A percentile compares a stretch with the other conserved stretches of the same genome.
Conservation (phyloP, 2,329 filamentous ascomycete genomes). For the Alternaria panax region DNA sequence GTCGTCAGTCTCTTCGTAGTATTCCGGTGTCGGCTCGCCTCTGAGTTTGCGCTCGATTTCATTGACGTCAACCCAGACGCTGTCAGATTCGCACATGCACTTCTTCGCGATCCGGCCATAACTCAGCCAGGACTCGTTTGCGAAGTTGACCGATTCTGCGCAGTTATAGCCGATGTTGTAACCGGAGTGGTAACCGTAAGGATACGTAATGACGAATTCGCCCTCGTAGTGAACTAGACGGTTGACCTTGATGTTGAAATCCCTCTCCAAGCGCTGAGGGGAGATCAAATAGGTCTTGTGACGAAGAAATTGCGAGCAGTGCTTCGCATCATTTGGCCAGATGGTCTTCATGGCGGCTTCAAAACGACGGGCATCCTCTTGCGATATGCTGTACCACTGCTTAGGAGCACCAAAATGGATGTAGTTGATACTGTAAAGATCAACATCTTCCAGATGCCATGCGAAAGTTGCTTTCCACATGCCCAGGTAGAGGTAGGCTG, state of each 20-base stretch:
- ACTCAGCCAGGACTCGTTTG: conserved; percentile 91
- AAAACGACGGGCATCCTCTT: conserved; percentile 90
- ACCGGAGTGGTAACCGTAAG: conserved; percentile 97
- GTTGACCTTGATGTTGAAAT: conserved; percentile 96
- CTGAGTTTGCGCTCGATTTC: conserved; percentile 94
- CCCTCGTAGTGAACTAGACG: conserved; percentile 94
- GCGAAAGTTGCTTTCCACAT: conserved; percentile 99
- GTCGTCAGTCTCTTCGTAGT: conserved; percentile 80
- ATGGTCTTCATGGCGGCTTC: conserved; percentile 94
- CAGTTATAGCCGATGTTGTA: conserved; percentile 99
- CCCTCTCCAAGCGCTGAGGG: conserved; percentile 81
- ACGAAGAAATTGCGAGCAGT: conserved; percentile 92
- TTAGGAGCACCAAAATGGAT: conserved; percentile 98
- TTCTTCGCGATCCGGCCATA: conserved; percentile 96
- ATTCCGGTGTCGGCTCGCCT: conserved; percentile 81
- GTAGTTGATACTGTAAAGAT: conserved; percentile 99
- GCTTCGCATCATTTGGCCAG: conserved; percentile 94
- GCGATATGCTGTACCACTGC: conserved; percentile 99
- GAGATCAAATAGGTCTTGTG: conserved; percentile 99
- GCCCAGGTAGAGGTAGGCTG: conserved; percentile 93
- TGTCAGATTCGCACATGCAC: conserved; percentile 96
- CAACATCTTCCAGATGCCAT: conserved; percentile 98
- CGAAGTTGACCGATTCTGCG: conserved; percentile 98
- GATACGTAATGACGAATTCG: conserved; percentile 98
- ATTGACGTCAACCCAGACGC: conserved; percentile 96